A percentile compares a stretch with the other conserved stretches of the same genome.
Conservation (phyloP, 139 green algal species). For the Marvania coccoides region DNA sequence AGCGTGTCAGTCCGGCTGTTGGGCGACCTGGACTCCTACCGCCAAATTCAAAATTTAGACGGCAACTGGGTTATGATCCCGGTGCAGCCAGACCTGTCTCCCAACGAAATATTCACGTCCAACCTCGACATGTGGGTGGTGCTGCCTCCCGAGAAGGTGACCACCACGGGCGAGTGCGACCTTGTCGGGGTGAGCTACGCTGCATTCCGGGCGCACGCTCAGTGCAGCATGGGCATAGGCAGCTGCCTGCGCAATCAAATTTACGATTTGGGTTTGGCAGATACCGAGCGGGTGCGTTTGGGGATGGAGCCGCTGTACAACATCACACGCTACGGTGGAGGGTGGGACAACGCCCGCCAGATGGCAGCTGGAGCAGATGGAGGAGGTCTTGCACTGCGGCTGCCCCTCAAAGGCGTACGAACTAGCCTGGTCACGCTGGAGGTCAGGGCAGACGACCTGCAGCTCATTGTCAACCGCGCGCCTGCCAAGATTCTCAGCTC, state of each 20-base stretch:
- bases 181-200: conserved; percentile 41
- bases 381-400: conserved; percentile 25
- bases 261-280: conserved; percentile 41
- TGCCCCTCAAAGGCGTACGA: conserved; percentile 42
- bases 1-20: conserved; percentile 52
- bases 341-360: conserved; percentile 9
- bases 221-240: conserved; percentile 2
- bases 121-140: conserved; percentile 68
- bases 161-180: conserved; percentile 49
- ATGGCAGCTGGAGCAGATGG: not conserved
- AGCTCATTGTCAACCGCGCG: conserved; percentile 47
- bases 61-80: conserved; percentile 36
- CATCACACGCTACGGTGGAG: conserved; percentile 45
- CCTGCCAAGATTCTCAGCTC: conserved; percentile 50
- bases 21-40: conserved; percentile 71
- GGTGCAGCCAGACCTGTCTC: not conserved
- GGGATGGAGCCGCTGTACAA: conserved; percentile 56
- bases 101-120: conserved; percentile 15
- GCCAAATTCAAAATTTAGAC: conserved; percentile 46
- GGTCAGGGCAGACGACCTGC: conserved; percentile 53
- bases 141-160: conserved; percentile 34
- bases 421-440: conserved; percentile 58
- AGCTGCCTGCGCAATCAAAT: conserved; percentile 66
- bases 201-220: not conserved
- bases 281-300: conserved; percentile 29